Evolutionary conservation across 2,329 filamentous ascomycete species (phyloP).

Genomic region (Diaporthe citriasiana): DNA sequence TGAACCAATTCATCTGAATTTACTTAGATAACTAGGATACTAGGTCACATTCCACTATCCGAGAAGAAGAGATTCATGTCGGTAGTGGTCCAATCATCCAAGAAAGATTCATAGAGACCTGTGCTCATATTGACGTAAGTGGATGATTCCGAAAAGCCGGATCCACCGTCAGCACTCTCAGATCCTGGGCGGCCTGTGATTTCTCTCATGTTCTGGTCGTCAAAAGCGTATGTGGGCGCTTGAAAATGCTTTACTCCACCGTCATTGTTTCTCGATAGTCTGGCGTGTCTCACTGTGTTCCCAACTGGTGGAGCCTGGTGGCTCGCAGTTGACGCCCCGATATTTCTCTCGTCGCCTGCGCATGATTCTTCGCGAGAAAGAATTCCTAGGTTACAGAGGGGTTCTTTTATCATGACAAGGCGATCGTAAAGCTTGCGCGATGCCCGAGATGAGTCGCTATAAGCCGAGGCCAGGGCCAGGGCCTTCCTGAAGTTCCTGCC

Average conservation of each 20-base stretch:
- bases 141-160: neutral
- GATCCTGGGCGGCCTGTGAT: neutral
- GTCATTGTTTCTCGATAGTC: too few species aligned
- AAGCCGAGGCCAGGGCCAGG: neutral
- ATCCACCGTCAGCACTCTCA: neutral
- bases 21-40: neutral
- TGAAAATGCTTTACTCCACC: too few species aligned
- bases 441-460: neutral
- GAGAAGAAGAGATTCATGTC: conserved; percentile 5
- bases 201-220: neutral
- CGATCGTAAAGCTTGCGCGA: neutral
- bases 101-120: neutral
- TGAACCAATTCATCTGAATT: too few species aligned
- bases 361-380: neutral
- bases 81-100: neutral
- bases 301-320: neutral
- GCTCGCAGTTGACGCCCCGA: neutral
- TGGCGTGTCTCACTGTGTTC: too few species aligned
- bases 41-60: neutral
- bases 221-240: neutral
- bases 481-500: neutral
- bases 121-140: neutral
- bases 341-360: neutral
- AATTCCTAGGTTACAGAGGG: neutral
- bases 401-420: neutral